A percentile compares a stretch with the other conserved stretches of the same genome.
phyloP scores from a whole-genome alignment of 192 early-diverging fungal species.

The Gorgonomyces haynaldii region DNA sequence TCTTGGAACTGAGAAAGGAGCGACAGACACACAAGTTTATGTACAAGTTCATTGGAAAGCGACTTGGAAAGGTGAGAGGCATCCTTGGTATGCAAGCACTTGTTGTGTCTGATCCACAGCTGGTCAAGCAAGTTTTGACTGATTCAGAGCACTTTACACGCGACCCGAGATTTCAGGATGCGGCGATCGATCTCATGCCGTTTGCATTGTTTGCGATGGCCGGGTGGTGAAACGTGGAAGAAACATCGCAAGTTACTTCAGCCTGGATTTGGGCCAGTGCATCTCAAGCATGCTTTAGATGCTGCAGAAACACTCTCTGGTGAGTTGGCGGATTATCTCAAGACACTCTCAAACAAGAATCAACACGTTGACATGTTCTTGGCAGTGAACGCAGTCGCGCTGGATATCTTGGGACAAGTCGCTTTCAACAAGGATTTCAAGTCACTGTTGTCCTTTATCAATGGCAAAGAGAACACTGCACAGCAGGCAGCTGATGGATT shows the following conservation, averaged over 20 bases:
- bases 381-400: not conserved
- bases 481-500: too few species aligned
- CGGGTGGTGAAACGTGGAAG: constrained; percentile 11
- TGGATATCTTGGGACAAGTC: constrained; percentile 4
- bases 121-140: constrained; percentile 4
- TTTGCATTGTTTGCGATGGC: constrained; percentile 12
- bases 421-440: constrained; percentile 5
- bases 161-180: not conserved
- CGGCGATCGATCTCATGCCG: not conserved
- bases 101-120: not conserved
- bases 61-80: too few species aligned
- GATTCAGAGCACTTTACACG: not conserved
- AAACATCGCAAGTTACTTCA: constrained; percentile 14
- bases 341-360: not conserved
- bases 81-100: too few species aligned
- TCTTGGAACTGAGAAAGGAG: too few species aligned
- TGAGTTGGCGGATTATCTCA: not conserved
- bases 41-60: too few species aligned
- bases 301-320: not conserved
- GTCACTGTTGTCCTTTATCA: too few species aligned
- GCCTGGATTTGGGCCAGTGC: constrained; percentile 21
- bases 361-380: not conserved
- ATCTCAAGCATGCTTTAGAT: constrained; percentile 16
- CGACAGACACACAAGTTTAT: too few species aligned
- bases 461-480: not conserved